Evolutionary conservation across 305 asterid genomes (phyloP), one percentile per base, ranked within the genome.

Genomic region (Solanum hybrid): DNA sequence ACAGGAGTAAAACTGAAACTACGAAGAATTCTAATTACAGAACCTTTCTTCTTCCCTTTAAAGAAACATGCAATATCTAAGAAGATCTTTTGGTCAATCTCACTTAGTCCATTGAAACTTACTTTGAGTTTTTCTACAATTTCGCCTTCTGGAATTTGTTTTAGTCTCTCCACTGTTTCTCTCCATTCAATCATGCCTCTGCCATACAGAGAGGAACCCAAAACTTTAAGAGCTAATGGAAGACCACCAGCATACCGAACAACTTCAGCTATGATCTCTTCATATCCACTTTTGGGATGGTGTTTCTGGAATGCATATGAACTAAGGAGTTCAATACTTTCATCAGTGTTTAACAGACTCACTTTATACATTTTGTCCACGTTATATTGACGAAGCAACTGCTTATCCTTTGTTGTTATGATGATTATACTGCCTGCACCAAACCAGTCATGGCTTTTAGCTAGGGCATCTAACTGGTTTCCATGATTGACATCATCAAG

Each of bases 1-100:
- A 31, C 88, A 60, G 51, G 76, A 12, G 69, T 60, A 31, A 85
- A 85, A 51, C 76, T 85, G 45, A 85, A 85, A 60, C 88, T 64
- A 26, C 26, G 32, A 85, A 85, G 88, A 19, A 85, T 85, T 60
- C 88, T 85, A 42, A 24, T 85, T 36, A 85, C 76, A 3, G 78
- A 56, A 51, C 37, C 56, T 32, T 88, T 88, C 87, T 79, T 88
- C 87, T 64, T 79, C 69, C 90, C 90, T 56, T 78, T 88, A 56
- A 51, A 51, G 73, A 51, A 85, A 36, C 88, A 60, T 60, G 88
- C 78, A 34, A 85, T 60, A 85, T 32, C 81, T 76, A 76, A 76
- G 81, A 76, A 32, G 36, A 76, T 85, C 88, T 85, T 60, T 85
- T 85, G 88, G 32, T 85, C 78, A 22, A 12, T 4, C 45, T 85